Base-by-base conservation (phyloP, 768 basidiomycete genomes). In the Boletus eberwhitei region DNA sequence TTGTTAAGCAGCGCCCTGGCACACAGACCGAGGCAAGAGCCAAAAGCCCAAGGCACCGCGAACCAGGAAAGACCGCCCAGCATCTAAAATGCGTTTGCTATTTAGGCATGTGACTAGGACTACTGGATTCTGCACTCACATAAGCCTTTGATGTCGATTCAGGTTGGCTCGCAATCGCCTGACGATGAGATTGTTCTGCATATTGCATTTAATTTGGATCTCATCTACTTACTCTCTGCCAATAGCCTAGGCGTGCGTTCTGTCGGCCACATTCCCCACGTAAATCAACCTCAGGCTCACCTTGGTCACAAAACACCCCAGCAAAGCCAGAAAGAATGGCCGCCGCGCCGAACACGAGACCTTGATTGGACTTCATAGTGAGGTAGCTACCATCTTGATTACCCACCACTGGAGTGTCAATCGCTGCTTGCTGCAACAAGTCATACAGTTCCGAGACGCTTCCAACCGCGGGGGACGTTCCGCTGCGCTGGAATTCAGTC, bases 41-140 rank as follows among this genome's bases (percentile, higher is more conserved):
- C 79, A 54, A 81, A 79, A 0, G 74, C 76, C 62, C 78, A 80
- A 13, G 80, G 80, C n/a, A 80, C 76, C 5, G 78, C 75, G 48
- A 80, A 79, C 82, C 82, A 83, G 1, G 81, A 81, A 32, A 83
- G 63, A 6, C 81, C 82, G 4, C 83, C 82, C 31, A 83, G 71
- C 74, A 83, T 79, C 76, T 80, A 57, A 39, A 22, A 31, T 19
- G 16, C 13, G 14, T 48, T 22, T 12, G 1, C 4, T 3, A 12
- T 22, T 17, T 50, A 11, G 6, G 17, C n/a, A 32, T 17, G 13
- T 4, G n/a, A 34, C 14, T 1, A 11, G 29, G 2, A 31, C 19
- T 9, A 12, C 13, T 2, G 14, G 9, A 32, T 17, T 12, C 26
- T 22, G 32, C 45, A 64, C 75, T 50, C 29, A 78, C 77, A 59